Percentiles rank a stretch among this genome's conserved stretches.
These are phyloP conservation scores for Syncephalastrum sp. DNA, from an alignment of 371 early-diverging fungal species.

Conservation along the genomic window DNA sequence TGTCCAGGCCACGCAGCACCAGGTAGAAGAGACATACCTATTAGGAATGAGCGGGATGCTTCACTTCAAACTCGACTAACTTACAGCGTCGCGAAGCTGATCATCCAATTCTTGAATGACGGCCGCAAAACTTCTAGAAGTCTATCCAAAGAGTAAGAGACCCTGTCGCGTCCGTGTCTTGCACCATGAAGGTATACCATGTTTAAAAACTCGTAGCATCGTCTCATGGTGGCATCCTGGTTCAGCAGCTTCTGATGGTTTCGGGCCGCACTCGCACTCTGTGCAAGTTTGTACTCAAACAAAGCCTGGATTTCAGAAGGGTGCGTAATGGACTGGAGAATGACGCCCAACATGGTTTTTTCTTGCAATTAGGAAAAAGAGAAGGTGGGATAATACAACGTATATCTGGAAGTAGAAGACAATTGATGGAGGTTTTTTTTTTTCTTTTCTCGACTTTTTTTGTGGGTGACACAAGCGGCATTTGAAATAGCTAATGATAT, in stretches of 20 bases:
- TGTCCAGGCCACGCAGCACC: slow-evolving; percentile 93
- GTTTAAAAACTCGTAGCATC: slow-evolving; percentile 90
- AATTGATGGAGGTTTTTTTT: neutral
- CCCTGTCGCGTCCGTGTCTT: neutral
- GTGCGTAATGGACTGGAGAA: slow-evolving; percentile 69
- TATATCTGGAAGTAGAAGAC: neutral
- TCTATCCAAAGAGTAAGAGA: slow-evolving; percentile 33
- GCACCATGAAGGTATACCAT: slow-evolving; percentile 28
- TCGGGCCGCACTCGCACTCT: slow-evolving; percentile 51
- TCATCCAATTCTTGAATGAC: slow-evolving; percentile 93
- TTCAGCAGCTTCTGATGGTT: slow-evolving; percentile 47
- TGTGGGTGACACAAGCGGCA: too few relatives aligned
- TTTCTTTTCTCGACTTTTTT: neutral
- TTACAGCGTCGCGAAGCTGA: slow-evolving; percentile 81
- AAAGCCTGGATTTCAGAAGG: slow-evolving; percentile 88
- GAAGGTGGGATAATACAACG: neutral
- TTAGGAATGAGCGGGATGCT: neutral
- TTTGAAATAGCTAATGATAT: too few relatives aligned
- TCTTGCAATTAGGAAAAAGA: neutral
- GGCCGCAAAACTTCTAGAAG: slow-evolving; percentile 94
- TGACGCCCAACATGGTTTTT: slow-evolving; percentile 25
- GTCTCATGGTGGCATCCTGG: slow-evolving; percentile 57
- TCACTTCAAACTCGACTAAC: slow-evolving; percentile 5
- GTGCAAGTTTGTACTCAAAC: slow-evolving; percentile 71
- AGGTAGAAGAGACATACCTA: slow-evolving; percentile 90